These are phyloP conservation scores for Penicillium expansum DNA, from an alignment of 2,329 filamentous ascomycete genomes.

Conservation along the genomic window DNA sequence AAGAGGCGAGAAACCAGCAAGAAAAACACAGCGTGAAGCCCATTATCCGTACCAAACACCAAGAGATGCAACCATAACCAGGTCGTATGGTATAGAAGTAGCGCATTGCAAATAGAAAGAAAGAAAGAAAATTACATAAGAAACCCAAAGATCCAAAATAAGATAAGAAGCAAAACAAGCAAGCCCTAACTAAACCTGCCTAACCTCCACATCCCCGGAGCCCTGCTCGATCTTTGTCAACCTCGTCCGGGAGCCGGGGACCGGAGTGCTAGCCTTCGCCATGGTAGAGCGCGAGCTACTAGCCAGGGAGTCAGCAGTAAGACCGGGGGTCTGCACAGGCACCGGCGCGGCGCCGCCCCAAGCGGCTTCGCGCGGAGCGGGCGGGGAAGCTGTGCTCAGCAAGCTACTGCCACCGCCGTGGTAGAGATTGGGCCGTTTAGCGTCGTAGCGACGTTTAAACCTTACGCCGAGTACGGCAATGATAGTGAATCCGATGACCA, in stretches of 20 bases:
- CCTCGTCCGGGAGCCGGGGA: conserved; percentile 18
- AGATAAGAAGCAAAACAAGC: conserved; percentile 3
- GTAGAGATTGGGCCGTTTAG: conserved; percentile 49
- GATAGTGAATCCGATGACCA: conserved; percentile 65
- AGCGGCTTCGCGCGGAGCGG: conserved; percentile 14
- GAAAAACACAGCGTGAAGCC: background rate
- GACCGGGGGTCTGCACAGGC: conserved; percentile 10
- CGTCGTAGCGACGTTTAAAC: conserved; percentile 71
- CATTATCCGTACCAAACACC: conserved; percentile 4
- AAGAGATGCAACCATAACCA: conserved; percentile 4
- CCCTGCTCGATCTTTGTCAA: conserved; percentile 23
- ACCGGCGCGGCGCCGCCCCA: conserved; percentile 19
- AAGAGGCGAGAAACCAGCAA: background rate
- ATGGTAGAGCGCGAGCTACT: conserved; percentile 33
- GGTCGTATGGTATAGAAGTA: background rate
- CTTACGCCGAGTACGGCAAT: conserved; percentile 68
- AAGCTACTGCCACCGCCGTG: conserved; percentile 29
- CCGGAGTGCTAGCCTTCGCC: conserved; percentile 7
- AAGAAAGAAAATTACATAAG: background rate
- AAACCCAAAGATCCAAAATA: background rate
- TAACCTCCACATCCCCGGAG: conserved; percentile 24
- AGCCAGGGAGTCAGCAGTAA: conserved; percentile 23
- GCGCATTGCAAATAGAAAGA: background rate
- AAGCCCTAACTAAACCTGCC: conserved; percentile 27
- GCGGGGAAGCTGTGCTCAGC: conserved; percentile 16